A percentile compares a stretch with the other conserved stretches of the same genome.
Conservation (phyloP, 2,329 filamentous ascomycete genomes). For the Scedosporium apiospermum region DNA sequence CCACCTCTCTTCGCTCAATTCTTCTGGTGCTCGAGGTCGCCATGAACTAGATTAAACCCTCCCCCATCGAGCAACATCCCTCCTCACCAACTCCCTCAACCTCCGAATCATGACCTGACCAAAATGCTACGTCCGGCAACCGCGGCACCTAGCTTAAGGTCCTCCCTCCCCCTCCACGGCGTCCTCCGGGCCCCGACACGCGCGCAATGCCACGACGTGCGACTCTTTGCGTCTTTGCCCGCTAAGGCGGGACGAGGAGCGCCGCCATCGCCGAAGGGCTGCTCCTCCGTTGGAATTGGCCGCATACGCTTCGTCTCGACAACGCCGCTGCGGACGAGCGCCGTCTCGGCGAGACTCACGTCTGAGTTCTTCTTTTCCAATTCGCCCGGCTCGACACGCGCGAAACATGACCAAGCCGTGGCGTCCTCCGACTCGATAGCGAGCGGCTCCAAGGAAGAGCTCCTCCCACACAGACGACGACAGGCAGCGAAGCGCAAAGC, state of each 20-base stretch:
- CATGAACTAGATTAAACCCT: neutral
- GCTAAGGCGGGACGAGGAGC: neutral
- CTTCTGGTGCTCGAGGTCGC: neutral
- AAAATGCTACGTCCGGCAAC: conserved; percentile 6
- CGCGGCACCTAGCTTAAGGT: conserved; percentile 2
- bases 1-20: too few relatives aligned
- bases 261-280: too few relatives aligned
- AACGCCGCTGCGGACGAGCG: neutral
- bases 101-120: neutral
- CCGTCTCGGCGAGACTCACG: neutral
- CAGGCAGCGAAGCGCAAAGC: conserved; percentile 9
- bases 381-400: neutral
- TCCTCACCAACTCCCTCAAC: neutral
- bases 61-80: neutral
- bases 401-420: neutral
- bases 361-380: conserved; percentile 4
- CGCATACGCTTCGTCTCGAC: neutral
- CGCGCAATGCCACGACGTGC: neutral
- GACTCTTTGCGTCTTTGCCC: neutral
- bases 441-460: neutral
- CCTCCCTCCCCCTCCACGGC: neutral
- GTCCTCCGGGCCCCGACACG: neutral
- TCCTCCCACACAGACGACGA: conserved; percentile 10
- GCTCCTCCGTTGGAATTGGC: neutral
- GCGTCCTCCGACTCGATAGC: neutral